phyloP scores from a whole-genome alignment of 2,329 filamentous ascomycete genomes.

The Epichloe sp. region DNA sequence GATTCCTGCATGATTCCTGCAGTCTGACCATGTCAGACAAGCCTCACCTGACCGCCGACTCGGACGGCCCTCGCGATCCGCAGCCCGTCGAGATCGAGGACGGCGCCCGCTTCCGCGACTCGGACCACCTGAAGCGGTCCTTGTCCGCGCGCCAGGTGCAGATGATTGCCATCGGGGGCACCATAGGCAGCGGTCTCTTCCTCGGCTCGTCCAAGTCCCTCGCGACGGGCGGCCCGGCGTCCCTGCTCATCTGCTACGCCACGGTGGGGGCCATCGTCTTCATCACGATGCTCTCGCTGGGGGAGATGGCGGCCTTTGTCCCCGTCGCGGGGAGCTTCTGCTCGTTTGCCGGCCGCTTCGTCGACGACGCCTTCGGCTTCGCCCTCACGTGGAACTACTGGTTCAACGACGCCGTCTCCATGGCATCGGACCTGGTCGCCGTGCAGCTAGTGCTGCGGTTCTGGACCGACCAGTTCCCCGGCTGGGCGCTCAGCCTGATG shows the following conservation, averaged over 20 bases:
- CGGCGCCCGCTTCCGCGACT: conserved; percentile 5
- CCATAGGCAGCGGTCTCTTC: conserved; percentile 48
- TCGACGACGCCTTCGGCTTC: conserved; percentile 41
- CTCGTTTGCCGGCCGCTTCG: conserved; percentile 33
- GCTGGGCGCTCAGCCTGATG: conserved; percentile 49
- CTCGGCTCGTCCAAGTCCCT: conserved; percentile 48
- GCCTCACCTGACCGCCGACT: neutral
- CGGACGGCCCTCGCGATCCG: neutral
- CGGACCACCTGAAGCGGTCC: conserved; percentile 32
- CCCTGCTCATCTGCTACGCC: conserved; percentile 39
- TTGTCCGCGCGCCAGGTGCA: conserved; percentile 50
- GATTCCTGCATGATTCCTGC: too few species aligned
- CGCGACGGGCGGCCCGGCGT: conserved; percentile 45
- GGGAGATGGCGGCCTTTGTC: conserved; percentile 45
- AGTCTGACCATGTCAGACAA: neutral
- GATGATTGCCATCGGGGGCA: conserved; percentile 53
- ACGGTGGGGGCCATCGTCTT: conserved; percentile 46
- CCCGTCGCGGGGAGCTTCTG: conserved; percentile 40
- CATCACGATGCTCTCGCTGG: conserved; percentile 43
- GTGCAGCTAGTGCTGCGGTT: conserved; percentile 42
- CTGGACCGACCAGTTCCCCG: conserved; percentile 49
- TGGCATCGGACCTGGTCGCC: conserved; percentile 44
- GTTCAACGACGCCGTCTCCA: conserved; percentile 47
- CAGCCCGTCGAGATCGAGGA: conserved; percentile 1
- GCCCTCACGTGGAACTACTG: conserved; percentile 48